Percentiles rank a stretch among this genome's conserved stretches.
phyloP scores from a whole-genome alignment of 129 eudicot genomes.

The Deinandra increscens region DNA sequence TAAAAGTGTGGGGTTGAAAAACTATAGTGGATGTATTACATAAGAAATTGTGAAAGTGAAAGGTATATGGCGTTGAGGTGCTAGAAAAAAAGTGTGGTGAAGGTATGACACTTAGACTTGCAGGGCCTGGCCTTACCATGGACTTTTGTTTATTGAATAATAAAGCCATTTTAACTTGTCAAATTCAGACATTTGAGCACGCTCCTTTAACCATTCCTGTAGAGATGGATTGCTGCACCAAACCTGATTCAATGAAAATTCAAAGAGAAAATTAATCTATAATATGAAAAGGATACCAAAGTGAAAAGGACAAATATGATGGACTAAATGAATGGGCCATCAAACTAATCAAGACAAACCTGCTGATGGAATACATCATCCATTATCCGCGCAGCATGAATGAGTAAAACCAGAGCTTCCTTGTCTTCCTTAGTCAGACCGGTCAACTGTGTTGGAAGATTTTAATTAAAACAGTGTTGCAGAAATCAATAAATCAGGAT shows the following conservation, averaged over 20 bases:
- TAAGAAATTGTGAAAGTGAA: no score
- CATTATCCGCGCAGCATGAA: constrained; percentile 69
- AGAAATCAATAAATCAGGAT: no score
- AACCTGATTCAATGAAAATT: constrained; percentile 45
- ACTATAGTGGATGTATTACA: no score
- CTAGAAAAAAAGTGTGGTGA: no score
- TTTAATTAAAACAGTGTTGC: neutral
- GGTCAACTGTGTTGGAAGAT: constrained; percentile 51
- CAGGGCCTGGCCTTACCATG: constrained; percentile 58
- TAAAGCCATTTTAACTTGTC: constrained; percentile 80
- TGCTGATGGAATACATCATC: constrained; percentile 78
- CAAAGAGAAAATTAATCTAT: neutral
- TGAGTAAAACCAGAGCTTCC: constrained; percentile 60
- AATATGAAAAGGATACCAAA: neutral
- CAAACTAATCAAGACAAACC: constrained; percentile 38
- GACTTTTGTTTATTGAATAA: constrained; percentile 76
- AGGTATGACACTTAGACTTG: no score
- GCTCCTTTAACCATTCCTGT: constrained; percentile 74
- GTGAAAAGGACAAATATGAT: neutral
- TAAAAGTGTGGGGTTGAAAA: no score
- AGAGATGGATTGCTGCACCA: constrained; percentile 81
- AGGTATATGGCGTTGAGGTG: no score
- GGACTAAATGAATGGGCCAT: neutral
- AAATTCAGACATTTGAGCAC: constrained; percentile 52
- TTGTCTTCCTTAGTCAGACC: constrained; percentile 70